Base-by-base conservation (phyloP, 768 basidiomycete genomes). In the Mycena haematopus region DNA sequence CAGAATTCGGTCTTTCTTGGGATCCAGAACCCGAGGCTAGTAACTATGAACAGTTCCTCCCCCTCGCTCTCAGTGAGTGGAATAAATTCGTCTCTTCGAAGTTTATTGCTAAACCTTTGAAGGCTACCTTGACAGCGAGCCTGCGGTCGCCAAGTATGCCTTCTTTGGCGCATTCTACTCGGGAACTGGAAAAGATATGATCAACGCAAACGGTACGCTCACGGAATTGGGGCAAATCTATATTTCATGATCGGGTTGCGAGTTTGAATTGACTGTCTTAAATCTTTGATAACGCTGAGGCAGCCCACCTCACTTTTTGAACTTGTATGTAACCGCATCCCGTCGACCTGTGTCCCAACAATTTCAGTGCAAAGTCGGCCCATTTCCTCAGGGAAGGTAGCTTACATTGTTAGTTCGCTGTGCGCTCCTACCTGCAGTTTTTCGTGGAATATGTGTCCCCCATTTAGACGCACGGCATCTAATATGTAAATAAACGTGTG, bases 141-240 rank as follows among this genome's bases (percentile, higher is more conserved):
- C 55, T 3, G 55, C 55, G 10, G 55, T 56, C 4, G 55, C 55
- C 29, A 56, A 56, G 45, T 56, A 56, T 25, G 55, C 55, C 6
- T 56, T 58, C 27, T 58, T 58, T 17, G 56, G 56, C 7, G 56
- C 56, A 25, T 58, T 58, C 46, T 2, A 58, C 47, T 58, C 56
- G 22, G 56, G 56, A 0, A 50, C 46, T 11, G 46, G 35, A 7
- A 50, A 58, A 21, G 56, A 58, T 17, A 58, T 58, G 56, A 58
- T 58, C 47, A n/a, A 22, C 13, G 46, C 47, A n/a, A 40, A 58
- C 36, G 56, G 56, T n/a, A 58, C 56, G 35, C 56, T 58, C 46
- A 49, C 56, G 10, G 17, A n/a, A 2, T 46, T 58, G 33, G 56
- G 56, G 47, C 22, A 58, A 33, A 49, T 58, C n/a, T 58, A 58